phyloP scores from a whole-genome alignment of 495 filamentous ascomycete genomes.

The Lasiosphaeria ovina region DNA sequence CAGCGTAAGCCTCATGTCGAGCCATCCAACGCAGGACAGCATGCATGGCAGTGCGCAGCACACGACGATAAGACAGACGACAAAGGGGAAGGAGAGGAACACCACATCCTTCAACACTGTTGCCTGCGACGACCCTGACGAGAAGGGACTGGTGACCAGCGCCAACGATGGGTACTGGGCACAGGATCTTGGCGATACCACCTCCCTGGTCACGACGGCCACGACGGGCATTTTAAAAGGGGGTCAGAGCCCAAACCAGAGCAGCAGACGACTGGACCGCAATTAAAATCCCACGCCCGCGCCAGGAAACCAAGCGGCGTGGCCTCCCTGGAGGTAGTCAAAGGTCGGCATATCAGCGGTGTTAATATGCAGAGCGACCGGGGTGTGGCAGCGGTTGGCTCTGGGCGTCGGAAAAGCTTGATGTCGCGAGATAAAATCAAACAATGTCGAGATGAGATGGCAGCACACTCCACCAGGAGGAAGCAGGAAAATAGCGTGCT shows the following conservation, averaged over 20 bases:
- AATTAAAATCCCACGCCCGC: neutral
- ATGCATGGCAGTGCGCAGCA: neutral
- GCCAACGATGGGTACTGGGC: neutral
- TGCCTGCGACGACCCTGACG: neutral
- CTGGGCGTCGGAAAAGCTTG: neutral
- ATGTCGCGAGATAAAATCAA: conserved; percentile 1
- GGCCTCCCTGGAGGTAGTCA: neutral
- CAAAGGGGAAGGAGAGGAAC: neutral
- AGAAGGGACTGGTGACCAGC: conserved; percentile 1
- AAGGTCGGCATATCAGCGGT: neutral
- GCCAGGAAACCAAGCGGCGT: neutral
- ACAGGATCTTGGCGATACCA: conserved; percentile 11
- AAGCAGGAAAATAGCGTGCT: too few relatives aligned
- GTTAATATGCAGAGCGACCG: neutral
- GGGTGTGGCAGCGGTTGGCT: too few relatives aligned
- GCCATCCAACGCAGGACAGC: neutral
- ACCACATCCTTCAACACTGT: neutral
- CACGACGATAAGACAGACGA: neutral
- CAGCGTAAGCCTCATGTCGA: conserved; percentile 2
- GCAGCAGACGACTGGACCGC: conserved; percentile 2
- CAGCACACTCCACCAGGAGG: too few relatives aligned
- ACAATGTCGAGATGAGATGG: neutral
- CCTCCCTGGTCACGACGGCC: conserved; percentile 7
- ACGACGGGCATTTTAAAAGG: neutral
- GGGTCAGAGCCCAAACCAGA: neutral